Evolutionary conservation across 1,139 yeast genomes (phyloP), one percentile per base, ranked within the genome.

Genomic region (Saccharomyces uvarum): DNA sequence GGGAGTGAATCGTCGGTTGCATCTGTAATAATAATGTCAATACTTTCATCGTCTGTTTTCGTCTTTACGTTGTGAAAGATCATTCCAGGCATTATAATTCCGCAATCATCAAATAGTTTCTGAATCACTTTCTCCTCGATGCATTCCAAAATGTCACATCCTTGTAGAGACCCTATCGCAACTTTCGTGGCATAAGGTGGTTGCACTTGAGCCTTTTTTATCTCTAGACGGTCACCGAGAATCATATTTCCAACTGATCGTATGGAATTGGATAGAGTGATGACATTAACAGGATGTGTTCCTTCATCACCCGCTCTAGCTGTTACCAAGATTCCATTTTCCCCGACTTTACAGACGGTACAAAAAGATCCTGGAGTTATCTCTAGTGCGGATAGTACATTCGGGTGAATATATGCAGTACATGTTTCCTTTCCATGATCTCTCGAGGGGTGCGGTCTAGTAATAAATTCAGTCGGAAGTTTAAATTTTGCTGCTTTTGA

Each of bases 191-290:
- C 84, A 61, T 77, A 77, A 0, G 70, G 69, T 2, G 89, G 89
- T 54, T 82, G 85, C 2, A 67, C 62, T 1, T 68, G 57, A 32
- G 74, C 71, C 61, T 77, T 83, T 7, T 66, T 65, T 0, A 90
- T 62, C 24, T 73, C 73, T 0, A 88, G 72, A 55, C 96, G 72
- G 62, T 89, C 96, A 29, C 97, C 97, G 9, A 86, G 73, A 6
- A 86, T 67, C 3, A 86, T 64, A 8, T 85, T 87, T 1, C 81
- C 78, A 21, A 84, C 72, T 2, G 73, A 67, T 56, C 95, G 72
- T 48, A 82, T 67, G 4, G 74, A 62, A 0, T 71, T 59, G 1
- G 89, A 78, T 1, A 88, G 61, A 49, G 77, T 75, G 1, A 86
- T 69, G 3, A 85, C 82, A 60, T 84, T 81, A 5, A 48, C 28